Percentiles rank a stretch among this genome's conserved stretches.
Conservation (phyloP, 2,329 filamentous ascomycete species). For the Penicillium sp. region DNA sequence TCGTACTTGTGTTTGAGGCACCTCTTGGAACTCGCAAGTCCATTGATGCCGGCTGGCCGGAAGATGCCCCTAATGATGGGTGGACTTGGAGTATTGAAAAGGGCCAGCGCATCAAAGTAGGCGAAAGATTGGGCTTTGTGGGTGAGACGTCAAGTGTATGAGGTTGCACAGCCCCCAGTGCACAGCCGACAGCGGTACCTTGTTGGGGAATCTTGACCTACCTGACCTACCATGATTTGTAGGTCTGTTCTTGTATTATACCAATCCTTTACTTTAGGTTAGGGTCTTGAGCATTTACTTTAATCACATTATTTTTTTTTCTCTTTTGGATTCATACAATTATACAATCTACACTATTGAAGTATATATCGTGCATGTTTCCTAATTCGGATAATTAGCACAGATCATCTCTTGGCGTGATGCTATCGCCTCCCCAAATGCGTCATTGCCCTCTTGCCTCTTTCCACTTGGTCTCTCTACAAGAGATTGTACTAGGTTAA, state of each 20-base stretch:
- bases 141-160: slow-evolving; percentile 21
- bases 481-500: neutral
- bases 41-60: slow-evolving; percentile 61
- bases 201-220: neutral
- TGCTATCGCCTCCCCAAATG: neutral
- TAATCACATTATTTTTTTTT: neutral
- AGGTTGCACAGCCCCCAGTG: slow-evolving; percentile 7
- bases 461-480: no score
- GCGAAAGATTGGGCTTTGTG: slow-evolving; percentile 77
- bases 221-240: neutral
- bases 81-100: slow-evolving; percentile 86
- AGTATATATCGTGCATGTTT: neutral
- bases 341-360: neutral
- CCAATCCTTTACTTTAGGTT: neutral
- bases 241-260: slow-evolving; percentile 4
- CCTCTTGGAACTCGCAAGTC: slow-evolving; percentile 61
- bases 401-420: neutral
- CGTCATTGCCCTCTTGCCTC: neutral
- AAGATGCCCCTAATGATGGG: slow-evolving; percentile 59
- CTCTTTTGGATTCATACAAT: neutral
- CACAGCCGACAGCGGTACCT: neutral
- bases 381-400: neutral
- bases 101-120: slow-evolving; percentile 85
- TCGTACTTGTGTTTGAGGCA: slow-evolving; percentile 95
- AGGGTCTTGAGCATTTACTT: neutral